Conservation (phyloP, 495 filamentous ascomycete species). For the Pseudoneurospora amorphoporcata region DNA sequence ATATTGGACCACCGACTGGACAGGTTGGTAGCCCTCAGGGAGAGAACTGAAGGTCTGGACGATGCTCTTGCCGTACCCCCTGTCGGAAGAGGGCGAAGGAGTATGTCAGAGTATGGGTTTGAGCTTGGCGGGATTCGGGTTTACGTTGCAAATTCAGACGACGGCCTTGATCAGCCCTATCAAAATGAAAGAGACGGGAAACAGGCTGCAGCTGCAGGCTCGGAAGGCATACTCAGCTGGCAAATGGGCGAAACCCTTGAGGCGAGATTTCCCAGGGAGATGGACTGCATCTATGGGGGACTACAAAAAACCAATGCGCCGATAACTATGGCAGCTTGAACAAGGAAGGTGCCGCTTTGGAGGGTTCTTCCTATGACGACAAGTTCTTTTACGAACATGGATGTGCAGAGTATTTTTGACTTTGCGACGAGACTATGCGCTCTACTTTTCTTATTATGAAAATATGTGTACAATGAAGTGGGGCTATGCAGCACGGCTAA, state of each 20-base stretch:
- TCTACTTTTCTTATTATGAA: neutral
- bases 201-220: neutral
- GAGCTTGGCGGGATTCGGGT: conserved; percentile 5
- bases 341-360: neutral
- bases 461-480: neutral
- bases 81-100: neutral
- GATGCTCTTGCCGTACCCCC: neutral
- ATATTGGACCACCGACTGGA: conserved; percentile 16
- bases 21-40: conserved; percentile 9
- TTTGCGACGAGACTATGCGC: neutral
- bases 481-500: neutral
- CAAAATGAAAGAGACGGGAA: neutral
- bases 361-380: neutral
- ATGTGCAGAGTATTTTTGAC: neutral
- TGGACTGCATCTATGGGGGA: conserved; percentile 19
- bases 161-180: neutral
- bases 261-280: conserved; percentile 14
- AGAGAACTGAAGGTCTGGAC: neutral
- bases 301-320: neutral
- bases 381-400: neutral
- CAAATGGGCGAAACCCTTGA: conserved; percentile 16
- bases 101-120: neutral
- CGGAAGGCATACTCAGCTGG: conserved; percentile 7
- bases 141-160: conserved; percentile 1
- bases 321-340: neutral